Evolutionary conservation across 768 basidiomycete genomes (phyloP).

Genomic region (Leccinum subtestaceum): DNA sequence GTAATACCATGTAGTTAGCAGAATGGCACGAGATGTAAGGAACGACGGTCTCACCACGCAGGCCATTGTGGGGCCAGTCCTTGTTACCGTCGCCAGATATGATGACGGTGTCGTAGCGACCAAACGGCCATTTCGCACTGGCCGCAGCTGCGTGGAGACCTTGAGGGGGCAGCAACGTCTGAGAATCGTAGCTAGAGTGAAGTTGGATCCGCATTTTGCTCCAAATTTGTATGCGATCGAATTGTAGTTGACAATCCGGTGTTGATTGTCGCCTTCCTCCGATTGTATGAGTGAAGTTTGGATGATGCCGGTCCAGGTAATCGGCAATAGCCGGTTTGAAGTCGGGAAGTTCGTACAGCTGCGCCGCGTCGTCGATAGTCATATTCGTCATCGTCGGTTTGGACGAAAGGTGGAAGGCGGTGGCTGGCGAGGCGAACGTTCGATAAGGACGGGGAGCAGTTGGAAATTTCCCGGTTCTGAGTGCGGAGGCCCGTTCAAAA

Average conservation of each 20-base stretch:
- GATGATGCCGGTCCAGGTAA: background rate
- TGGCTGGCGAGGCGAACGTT: background rate
- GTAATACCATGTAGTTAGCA: no score
- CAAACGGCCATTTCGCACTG: background rate
- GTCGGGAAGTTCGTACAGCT: background rate
- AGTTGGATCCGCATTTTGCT: background rate
- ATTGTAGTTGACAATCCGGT: background rate
- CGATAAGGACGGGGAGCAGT: background rate
- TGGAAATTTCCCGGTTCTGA: background rate
- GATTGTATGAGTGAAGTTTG: background rate
- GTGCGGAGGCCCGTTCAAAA: background rate
- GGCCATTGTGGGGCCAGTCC: background rate
- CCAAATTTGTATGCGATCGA: background rate
- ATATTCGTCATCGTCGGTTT: background rate
- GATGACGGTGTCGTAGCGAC: background rate
- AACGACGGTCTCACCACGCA: background rate
- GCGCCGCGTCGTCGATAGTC: background rate
- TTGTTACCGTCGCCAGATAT: background rate
- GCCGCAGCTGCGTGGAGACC: background rate
- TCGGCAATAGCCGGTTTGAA: background rate
- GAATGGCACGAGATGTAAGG: no score
- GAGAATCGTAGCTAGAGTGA: background rate
- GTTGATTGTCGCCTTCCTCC: background rate
- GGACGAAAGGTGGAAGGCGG: background rate
- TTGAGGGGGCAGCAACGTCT: background rate